Evolutionary conservation across 371 early-diverging fungal genomes (phyloP).

Genomic region (Massospora cicadina): DNA sequence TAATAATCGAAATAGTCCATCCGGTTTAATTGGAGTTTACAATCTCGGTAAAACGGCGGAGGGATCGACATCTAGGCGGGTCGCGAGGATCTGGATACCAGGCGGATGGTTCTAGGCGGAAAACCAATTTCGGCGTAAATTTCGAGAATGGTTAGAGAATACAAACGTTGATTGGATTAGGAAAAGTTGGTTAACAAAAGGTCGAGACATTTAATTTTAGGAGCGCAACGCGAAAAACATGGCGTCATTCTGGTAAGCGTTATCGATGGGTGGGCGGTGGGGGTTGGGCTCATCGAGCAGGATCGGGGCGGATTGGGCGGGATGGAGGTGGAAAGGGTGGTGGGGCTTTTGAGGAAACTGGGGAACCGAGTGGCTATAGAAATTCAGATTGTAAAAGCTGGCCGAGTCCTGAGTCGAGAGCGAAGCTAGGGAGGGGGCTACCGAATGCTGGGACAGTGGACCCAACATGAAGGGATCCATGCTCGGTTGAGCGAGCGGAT

Average conservation of each 20-base stretch:
- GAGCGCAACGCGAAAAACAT: not conserved
- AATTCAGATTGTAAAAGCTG: not conserved
- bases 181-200: too few relatives aligned
- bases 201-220: not conserved
- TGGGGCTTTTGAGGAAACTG: not conserved
- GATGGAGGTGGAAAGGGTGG: not conserved
- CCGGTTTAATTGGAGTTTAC: too few relatives aligned
- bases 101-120: too few relatives aligned
- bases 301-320: not conserved
- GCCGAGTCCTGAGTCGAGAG: not conserved
- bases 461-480: not conserved
- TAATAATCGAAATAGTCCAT: too few relatives aligned
- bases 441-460: not conserved
- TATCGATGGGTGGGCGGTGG: not conserved
- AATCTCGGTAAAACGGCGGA: too few relatives aligned
- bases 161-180: too few relatives aligned
- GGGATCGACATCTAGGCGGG: too few relatives aligned
- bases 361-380: not conserved
- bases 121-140: too few relatives aligned
- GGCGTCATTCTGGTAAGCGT: not conserved
- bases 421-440: too few relatives aligned
- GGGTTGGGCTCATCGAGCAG: not conserved
- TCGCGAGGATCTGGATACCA: too few relatives aligned
- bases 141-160: too few relatives aligned
- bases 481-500: not conserved